Evolutionary conservation across 2,329 filamentous ascomycete genomes (phyloP), one percentile per base, ranked within the genome.

Genomic region (Fusarium sp.): DNA sequence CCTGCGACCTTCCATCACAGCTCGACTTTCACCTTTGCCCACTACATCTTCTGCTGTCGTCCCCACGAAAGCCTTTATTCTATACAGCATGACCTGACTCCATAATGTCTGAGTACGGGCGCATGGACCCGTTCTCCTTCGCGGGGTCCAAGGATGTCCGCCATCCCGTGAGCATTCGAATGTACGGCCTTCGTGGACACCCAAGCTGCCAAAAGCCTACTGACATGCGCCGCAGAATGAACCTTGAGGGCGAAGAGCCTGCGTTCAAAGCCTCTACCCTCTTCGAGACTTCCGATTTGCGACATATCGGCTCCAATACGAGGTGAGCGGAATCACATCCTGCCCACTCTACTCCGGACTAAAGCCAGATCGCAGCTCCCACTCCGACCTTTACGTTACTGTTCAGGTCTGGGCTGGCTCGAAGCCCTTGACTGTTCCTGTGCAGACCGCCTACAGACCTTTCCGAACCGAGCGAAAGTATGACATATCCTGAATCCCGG

Each of bases 111-210:
- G 79, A 82, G 65, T 81, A 80, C 75, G 80, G 79, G 73, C 79
- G 78, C 62, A 98, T 98, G 94, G 96, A 99, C 82, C 92, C 95
- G 55, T 98, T 97, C 82, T 97, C 95, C 31, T 98, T 98, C 84
- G 95, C 94, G 73, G 94, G 91, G 77, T 97, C 96, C 64, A 92
- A 94, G 71, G 90, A 93, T 80, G 87, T 98, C 74, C 88, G 94
- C 74, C 89, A 95, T 70, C 90, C 92, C 18, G 86, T 92, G 73
- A 89, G 85, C 82, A 84, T 92, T 75, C 88, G 89, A 80, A 90
- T 92, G 89, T 90, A 76, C 39, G 41, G 40, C 58, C 30, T 34
- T 53, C 53, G 34, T 40, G 12, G 4, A 15, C 7, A 27, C 5
- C 39, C 34, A 23, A 23, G 13, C 23, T 13, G 30, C n/a, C 34